A percentile compares a stretch with the other conserved stretches of the same genome.
These are phyloP conservation scores for Lactuca saligna DNA, from an alignment of 129 eudicot species.

Conservation along the genomic window DNA sequence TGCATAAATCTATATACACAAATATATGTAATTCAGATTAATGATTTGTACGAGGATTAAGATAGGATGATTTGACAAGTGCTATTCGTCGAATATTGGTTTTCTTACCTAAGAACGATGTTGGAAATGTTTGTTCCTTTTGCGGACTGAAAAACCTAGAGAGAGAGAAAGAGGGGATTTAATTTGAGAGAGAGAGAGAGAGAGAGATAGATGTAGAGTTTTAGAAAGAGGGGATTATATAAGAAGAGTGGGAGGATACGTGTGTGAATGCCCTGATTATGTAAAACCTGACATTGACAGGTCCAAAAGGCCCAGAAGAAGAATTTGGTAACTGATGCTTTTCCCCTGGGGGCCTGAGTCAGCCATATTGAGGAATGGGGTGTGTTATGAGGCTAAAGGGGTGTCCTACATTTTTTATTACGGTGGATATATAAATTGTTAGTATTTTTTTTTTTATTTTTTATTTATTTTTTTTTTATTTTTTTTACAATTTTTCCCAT, in stretches of 20 bases:
- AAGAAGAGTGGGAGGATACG: conserved; percentile 33
- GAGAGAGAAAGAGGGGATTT: conserved; percentile 7
- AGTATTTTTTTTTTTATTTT: too few relatives aligned
- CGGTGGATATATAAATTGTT: too few relatives aligned
- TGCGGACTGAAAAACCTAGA: conserved; percentile 9
- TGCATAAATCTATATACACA: background rate
- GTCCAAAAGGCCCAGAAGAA: conserved; percentile 51
- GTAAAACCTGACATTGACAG: conserved; percentile 50
- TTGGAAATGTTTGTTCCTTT: conserved; percentile 30
- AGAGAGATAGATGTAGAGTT: conserved; percentile 10
- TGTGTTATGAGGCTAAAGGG: too few relatives aligned
- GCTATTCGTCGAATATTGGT: background rate
- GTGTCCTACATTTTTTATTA: too few relatives aligned
- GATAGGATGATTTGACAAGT: conserved; percentile 5
- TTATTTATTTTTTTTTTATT: too few relatives aligned
- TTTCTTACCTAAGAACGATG: conserved; percentile 34
- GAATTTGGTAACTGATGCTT: conserved; percentile 18
- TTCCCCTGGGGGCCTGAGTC: background rate
- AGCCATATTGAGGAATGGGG: conserved; percentile 3
- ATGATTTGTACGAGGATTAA: background rate
- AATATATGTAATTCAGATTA: background rate
- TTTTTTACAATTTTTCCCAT: too few relatives aligned
- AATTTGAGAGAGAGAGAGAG: conserved; percentile 12
- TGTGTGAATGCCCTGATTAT: conserved; percentile 43
- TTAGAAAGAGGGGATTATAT: conserved; percentile 32